A percentile compares a stretch with the other conserved stretches of the same genome.
These are phyloP conservation scores for Cyclotella kingstonii DNA, from an alignment of 108 stramenopile species.

Conservation along the genomic window DNA sequence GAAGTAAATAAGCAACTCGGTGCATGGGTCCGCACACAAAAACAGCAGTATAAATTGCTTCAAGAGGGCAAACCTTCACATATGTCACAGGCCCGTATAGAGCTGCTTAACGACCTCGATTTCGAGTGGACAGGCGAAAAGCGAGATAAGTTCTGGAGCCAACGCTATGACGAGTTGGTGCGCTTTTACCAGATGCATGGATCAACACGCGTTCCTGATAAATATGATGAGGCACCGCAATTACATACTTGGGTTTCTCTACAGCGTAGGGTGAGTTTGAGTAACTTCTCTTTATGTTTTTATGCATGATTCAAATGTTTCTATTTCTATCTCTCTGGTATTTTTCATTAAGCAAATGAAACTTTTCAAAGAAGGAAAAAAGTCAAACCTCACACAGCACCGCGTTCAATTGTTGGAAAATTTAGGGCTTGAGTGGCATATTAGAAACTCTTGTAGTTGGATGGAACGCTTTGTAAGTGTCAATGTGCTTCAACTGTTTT, in stretches of 20 bases:
- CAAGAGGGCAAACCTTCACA: conserved; percentile 50
- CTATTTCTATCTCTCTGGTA: not conserved
- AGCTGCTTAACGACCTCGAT: conserved; percentile 46
- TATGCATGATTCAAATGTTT: not conserved
- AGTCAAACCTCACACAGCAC: conserved; percentile 31
- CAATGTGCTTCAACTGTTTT: not conserved
- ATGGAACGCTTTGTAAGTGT: conserved; percentile 31
- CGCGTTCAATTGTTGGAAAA: conserved; percentile 25
- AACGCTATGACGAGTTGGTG: conserved; percentile 29
- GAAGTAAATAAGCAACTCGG: conserved; percentile 33
- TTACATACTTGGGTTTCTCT: conserved; percentile 29
- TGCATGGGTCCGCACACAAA: conserved; percentile 62
- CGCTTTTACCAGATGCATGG: conserved; percentile 24
- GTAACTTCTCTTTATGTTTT: not conserved
- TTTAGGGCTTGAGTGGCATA: conserved; percentile 26
- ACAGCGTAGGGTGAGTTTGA: conserved; percentile 19
- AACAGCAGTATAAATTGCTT: conserved; percentile 54
- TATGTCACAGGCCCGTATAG: conserved; percentile 52
- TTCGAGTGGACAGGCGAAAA: conserved; percentile 50
- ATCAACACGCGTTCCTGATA: conserved; percentile 21
- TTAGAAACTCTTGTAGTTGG: conserved; percentile 32
- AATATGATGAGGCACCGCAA: conserved; percentile 25
- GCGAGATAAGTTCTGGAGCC: conserved; percentile 38
- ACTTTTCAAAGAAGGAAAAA: conserved; percentile 49
- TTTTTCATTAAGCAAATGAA: conserved; percentile 23